These are phyloP conservation scores for Ambrosiella xylebori DNA, from an alignment of 2,329 filamentous ascomycete genomes.

Conservation along the genomic window DNA sequence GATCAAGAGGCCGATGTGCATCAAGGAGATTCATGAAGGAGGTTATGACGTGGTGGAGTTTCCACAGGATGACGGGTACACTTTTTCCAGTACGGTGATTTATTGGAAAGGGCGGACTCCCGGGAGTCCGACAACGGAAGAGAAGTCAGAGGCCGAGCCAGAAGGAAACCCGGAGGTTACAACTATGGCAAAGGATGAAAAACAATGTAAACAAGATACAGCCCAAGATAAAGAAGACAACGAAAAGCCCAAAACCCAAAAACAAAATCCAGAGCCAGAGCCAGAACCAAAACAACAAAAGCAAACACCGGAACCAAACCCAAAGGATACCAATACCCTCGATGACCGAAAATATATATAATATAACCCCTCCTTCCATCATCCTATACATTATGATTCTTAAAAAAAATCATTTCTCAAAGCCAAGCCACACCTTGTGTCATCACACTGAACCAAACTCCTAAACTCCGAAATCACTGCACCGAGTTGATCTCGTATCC, in stretches of 20 bases:
- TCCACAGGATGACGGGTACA: constrained; percentile 22
- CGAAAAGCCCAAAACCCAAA: background rate
- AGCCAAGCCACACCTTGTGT: background rate
- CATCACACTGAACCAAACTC: background rate
- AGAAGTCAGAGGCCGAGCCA: background rate
- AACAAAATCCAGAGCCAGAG: background rate
- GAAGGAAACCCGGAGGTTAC: background rate
- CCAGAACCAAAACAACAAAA: background rate
- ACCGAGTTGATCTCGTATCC: constrained; percentile 64
- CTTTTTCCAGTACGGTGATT: constrained; percentile 25
- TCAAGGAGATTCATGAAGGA: constrained; percentile 20
- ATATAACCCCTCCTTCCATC: background rate
- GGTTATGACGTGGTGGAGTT: constrained; percentile 20
- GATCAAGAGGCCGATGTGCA: constrained; percentile 12
- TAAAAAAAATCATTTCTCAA: background rate
- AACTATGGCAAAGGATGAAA: background rate
- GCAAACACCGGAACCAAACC: background rate
- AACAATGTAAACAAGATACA: background rate
- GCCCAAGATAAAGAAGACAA: background rate
- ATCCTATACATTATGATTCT: too few species aligned
- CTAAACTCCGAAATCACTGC: background rate
- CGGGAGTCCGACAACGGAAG: background rate
- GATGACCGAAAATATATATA: background rate
- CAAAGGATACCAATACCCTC: background rate
- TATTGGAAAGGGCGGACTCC: constrained; percentile 20